Evolutionary conservation across 768 basidiomycete species (phyloP), one percentile per base, ranked within the genome.

Genomic region (Mycena chlorophos): DNA sequence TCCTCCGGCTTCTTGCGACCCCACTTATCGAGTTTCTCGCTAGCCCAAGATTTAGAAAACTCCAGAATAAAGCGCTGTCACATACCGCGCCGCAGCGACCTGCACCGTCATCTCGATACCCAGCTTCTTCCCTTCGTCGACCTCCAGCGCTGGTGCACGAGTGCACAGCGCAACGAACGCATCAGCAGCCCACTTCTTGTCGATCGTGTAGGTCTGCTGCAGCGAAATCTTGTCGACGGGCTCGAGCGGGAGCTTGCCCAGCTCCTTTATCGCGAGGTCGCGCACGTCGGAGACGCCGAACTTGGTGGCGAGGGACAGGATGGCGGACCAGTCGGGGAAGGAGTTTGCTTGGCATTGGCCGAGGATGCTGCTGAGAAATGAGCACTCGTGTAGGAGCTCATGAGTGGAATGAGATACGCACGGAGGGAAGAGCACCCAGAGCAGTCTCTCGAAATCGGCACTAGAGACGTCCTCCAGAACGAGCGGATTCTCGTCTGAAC

Each of bases 141-240:
- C 23, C 13, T 61, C 60, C 5, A 68, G 52, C 48, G 66, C 51
- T 6, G 58, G 43, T 29, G 29, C 48, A 19, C 66, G 60, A 14
- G 57, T 50, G 28, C 65, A 65, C 45, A 71, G 53, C 12, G 49
- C 60, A 29, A 63, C 49, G 38, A 65, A 67, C 19, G 67, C 58
- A 19, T 53, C 49, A 26, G 57, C 55, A 12, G 62, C 64, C 68
- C 69, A 71, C 39, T 68, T 59, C 20, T 47, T 54, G 23, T 30
- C 34, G 29, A 82, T 66, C 0, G 66, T 55, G 57, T 75, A 71
- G n/a, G 61, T 43, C 28, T 76, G 75, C 54, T 77, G 76, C 0
- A 76, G 64, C 5, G 65, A 60, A 10, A 82, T 77, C 56, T 75
- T 79, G 20, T 75, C 71, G 0, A 80, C 66, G 0, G 81, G 74